Evolutionary conservation across 2,329 filamentous ascomycete genomes (phyloP), one percentile per base, ranked within the genome.

Genomic region (Claviceps citrina): DNA sequence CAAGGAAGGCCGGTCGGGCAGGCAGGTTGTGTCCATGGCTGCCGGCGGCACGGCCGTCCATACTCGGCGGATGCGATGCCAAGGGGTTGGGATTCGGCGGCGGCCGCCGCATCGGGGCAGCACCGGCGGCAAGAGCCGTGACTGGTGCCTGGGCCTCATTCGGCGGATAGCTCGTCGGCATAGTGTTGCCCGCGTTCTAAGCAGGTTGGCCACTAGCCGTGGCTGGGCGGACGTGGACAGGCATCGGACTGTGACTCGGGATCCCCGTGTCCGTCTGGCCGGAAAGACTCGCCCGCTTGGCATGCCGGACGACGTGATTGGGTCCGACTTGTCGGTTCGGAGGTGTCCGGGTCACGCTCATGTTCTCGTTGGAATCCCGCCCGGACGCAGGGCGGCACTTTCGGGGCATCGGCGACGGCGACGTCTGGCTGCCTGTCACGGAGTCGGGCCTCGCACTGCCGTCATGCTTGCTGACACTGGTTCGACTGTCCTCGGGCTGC

Each of bases 141-240:
- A 5, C 19, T 19, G 20, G 15, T 27, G 15, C 19, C 18, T 31
- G 26, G 15, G 27, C n/a, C 5, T n/a, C n/a, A 19, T 16, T 31
- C n/a, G 19, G 20, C 5, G 15, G 27, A 44, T 34, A 9, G 13
- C 8, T 10, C 33, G 24, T n/a, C 26, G 25, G 28, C 28, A 33
- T 39, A 42, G 37, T 35, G 33, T 36, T 22, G 32, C 32, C 49
- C 46, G 46, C 18, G 19, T 44, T 34, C 45, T 48, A 48, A 15
- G 39, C 49, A 50, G 45, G 38, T 38, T 44, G 45, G 31, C 13
- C 40, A 33, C 43, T 38, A 15, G 31, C 32, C 27, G 41, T 32
- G 2, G 16, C 37, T 18, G 41, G 41, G 13, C 36, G 41, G 18
- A 20, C 5, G 22, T 37, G 12, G 16, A 22, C 4, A 9, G 36